Base-by-base conservation (phyloP, 257 asterid species). In the Craterostigma plantagineum region DNA sequence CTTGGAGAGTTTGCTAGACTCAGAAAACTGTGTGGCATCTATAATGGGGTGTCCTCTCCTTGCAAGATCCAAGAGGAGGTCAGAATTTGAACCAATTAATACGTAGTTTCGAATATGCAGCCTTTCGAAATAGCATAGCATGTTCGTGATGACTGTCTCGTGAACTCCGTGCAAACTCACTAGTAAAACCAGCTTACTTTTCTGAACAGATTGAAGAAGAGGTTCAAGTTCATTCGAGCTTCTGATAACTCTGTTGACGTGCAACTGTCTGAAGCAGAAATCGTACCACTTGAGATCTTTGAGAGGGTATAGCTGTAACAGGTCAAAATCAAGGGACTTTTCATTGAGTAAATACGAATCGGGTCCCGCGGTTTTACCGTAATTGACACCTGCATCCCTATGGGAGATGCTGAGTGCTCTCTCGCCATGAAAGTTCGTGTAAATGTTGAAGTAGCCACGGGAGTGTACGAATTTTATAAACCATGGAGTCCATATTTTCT, bases 401-500 rank as follows among this genome's bases (percentile, higher is more conserved):
- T 83, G 95, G 34, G 95, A 83, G 52, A 77, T 54, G 57, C 92
- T 79, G 34, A 90, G 75, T 30, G 98, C 98, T 57, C 70, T 62
- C 69, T 72, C 86, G 11, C 73, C 68, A 63, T 11, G 67, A 58
- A 90, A 76, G 58, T 83, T 77, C 47, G 95, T 79, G 50, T 83
- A 79, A 4, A 90, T 66, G 61, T 79, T 90, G 51, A 70, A 90
- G 55, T 90, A 90, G 13, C 92, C 84, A 33, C 54, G 91, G 45
- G 80, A 68, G 10, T 90, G 94, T 44, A 83, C 69, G 60, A 90
- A 90, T 57, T 90, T 83, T 48, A 90, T 75, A 58, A 90, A 90
- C 95, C 98, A 90, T 1, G 98, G 98, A 35, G 98, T 90, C 98
- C 98, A 90, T 35, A 90, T 90, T 65, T 64, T 83, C 63, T 83